Percentiles rank a stretch among this genome's conserved stretches.
These are phyloP conservation scores for Scalesia atractyloides DNA, from an alignment of 129 eudicot genomes.

Conservation along the genomic window DNA sequence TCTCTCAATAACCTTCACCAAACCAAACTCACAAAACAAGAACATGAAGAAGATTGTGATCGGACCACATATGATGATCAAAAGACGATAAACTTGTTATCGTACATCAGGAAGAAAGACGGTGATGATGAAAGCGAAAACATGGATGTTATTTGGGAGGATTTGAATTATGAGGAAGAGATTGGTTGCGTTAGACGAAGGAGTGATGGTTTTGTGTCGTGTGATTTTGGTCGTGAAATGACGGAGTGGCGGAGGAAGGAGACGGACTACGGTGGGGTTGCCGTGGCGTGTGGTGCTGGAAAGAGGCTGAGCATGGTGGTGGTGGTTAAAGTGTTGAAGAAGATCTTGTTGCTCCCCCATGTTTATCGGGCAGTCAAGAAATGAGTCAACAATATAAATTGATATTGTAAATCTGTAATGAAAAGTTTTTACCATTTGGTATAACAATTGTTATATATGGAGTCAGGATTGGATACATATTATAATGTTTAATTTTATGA, in stretches of 20 bases:
- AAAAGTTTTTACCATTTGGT: no score
- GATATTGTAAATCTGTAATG: no score
- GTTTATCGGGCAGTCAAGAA: background rate
- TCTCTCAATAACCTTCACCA: background rate
- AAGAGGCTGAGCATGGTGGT: constrained; percentile 21
- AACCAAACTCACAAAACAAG: background rate
- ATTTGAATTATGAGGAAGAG: constrained; percentile 28
- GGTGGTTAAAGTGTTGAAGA: constrained; percentile 21
- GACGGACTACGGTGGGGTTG: background rate
- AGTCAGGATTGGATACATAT: no score
- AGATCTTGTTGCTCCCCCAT: constrained; percentile 7
- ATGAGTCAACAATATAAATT: background rate
- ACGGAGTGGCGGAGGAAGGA: background rate
- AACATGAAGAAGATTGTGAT: background rate
- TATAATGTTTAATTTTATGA: no score
- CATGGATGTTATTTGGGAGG: constrained; percentile 32
- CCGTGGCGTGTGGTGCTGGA: constrained; percentile 10
- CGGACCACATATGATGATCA: background rate
- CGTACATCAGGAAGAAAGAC: background rate
- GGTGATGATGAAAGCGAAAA: background rate
- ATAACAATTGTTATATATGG: no score
- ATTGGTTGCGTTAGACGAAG: background rate
- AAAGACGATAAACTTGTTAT: constrained; percentile 3
- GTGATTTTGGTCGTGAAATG: constrained; percentile 8
- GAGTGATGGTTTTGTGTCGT: background rate